phyloP scores from a whole-genome alignment of 1,139 yeast species.

The Kluyveromyces sp. region DNA sequence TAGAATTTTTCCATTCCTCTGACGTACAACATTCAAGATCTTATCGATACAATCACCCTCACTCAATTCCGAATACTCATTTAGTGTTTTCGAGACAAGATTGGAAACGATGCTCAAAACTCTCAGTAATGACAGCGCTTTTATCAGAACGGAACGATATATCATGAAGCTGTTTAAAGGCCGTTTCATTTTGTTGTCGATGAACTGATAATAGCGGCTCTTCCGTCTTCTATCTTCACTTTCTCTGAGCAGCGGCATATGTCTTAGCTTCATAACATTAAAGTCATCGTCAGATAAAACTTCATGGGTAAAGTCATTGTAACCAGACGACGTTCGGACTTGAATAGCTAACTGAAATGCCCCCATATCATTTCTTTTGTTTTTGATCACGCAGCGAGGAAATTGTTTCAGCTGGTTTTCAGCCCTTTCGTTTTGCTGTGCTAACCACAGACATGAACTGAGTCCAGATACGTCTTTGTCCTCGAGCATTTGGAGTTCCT shows the following conservation, averaged over 20 bases:
- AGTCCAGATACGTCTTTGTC: conserved; percentile 6
- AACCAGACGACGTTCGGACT: conserved; percentile 14
- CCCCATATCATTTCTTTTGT: not conserved
- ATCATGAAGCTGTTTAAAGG: conserved; percentile 47
- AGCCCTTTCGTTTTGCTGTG: conserved; percentile 8
- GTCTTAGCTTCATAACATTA: conserved; percentile 9
- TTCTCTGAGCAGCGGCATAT: conserved; percentile 12
- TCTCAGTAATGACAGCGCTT: conserved; percentile 37
- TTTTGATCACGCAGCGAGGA: conserved; percentile 11
- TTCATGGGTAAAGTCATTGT: conserved; percentile 10
- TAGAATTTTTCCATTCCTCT: conserved; percentile 2
- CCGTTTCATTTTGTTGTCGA: conserved; percentile 34
- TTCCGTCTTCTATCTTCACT: conserved; percentile 14
- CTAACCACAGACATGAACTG: conserved; percentile 10
- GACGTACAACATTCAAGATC: conserved; percentile 10
- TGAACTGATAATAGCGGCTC: conserved; percentile 14
- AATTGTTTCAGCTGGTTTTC: conserved; percentile 10
- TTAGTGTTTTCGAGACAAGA: conserved; percentile 3
- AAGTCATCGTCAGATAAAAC: conserved; percentile 9
- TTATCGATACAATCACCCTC: conserved; percentile 6
- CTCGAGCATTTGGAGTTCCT: conserved; percentile 6
- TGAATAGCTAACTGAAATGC: conserved; percentile 8
- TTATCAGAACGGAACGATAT: conserved; percentile 40
- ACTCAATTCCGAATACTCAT: conserved; percentile 8
- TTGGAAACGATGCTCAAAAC: conserved; percentile 32